phyloP scores from a whole-genome alignment of 768 basidiomycete genomes.

The Podaxis sp. region DNA sequence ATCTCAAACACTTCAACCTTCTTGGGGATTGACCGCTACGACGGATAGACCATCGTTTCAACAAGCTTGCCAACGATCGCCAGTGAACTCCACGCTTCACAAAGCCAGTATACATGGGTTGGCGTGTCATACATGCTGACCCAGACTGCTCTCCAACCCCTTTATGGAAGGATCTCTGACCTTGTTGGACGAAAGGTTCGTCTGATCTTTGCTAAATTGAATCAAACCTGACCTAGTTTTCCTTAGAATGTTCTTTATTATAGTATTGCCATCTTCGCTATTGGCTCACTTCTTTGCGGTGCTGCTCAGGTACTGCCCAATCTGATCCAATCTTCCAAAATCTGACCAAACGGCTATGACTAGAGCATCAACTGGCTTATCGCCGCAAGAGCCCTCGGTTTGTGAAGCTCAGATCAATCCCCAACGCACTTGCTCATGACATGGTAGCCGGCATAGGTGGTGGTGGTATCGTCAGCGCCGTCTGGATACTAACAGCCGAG shows the following conservation, averaged over 20 bases:
- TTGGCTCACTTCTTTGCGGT: conserved; percentile 82
- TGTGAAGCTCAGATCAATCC: conserved; percentile 20
- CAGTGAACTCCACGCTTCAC: conserved; percentile 63
- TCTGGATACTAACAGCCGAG: conserved; percentile 87
- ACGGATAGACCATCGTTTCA: conserved; percentile 64
- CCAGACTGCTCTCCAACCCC: conserved; percentile 81
- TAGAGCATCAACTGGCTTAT: conserved; percentile 67
- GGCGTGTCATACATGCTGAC: conserved; percentile 84
- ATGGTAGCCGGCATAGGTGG: conserved; percentile 73
- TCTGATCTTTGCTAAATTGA: background rate
- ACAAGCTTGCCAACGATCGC: conserved; percentile 83
- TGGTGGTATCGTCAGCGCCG: conserved; percentile 81
- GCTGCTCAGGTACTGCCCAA: conserved; percentile 57
- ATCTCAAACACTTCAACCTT: background rate
- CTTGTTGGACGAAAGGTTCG: conserved; percentile 76
- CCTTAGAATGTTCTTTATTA: conserved; percentile 64
- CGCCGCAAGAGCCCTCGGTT: conserved; percentile 54
- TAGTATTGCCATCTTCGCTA: conserved; percentile 72
- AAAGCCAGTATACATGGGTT: conserved; percentile 83
- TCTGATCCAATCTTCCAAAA: conserved; percentile 20
- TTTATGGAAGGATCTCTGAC: conserved; percentile 81
- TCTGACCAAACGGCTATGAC: conserved; percentile 17
- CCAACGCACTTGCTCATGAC: conserved; percentile 23
- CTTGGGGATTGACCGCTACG: background rate
- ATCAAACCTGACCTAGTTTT: conserved; percentile 5